Conservation (phyloP, 306 rosid species). For the Fagus crenata region DNA sequence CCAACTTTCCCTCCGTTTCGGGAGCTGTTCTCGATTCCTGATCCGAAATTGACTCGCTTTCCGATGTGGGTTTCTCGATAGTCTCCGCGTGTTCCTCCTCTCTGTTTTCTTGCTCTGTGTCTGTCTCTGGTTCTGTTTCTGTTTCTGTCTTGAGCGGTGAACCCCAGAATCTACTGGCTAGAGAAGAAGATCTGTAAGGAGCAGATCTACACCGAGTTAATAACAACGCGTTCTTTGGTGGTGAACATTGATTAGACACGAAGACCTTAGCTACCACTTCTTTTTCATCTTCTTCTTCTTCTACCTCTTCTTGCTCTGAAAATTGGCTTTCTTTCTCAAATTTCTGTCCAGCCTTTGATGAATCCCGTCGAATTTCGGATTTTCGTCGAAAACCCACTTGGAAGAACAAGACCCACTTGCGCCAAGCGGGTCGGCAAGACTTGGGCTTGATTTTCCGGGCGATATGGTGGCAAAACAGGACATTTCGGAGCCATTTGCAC, state of each 20-base stretch:
- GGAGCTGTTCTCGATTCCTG: conserved; percentile 30
- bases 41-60: conserved; percentile 40
- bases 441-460: conserved; percentile 35
- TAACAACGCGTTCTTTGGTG: conserved; percentile 71
- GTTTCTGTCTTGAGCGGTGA: conserved; percentile 46
- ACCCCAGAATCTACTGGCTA: conserved; percentile 61
- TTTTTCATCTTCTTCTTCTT: conserved; percentile 26
- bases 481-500: conserved; percentile 48
- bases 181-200: conserved; percentile 71
- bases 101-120: conserved; percentile 23
- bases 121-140: conserved; percentile 32
- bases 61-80: conserved; percentile 26
- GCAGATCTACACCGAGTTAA: conserved; percentile 81
- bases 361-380: conserved; percentile 20
- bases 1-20: conserved; percentile 36
- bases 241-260: conserved; percentile 31
- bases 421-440: conserved; percentile 43
- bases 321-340: conserved; percentile 20
- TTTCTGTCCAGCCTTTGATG: conserved; percentile 30
- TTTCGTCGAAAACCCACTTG: conserved; percentile 40
- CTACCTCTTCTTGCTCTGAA: conserved; percentile 31
- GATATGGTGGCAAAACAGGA: conserved; percentile 40
- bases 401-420: conserved; percentile 48
- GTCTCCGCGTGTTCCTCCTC: conserved; percentile 26
- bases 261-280: conserved; percentile 24